phyloP scores from a whole-genome alignment of 768 basidiomycete species.

The Pisolithus tinctorius region DNA sequence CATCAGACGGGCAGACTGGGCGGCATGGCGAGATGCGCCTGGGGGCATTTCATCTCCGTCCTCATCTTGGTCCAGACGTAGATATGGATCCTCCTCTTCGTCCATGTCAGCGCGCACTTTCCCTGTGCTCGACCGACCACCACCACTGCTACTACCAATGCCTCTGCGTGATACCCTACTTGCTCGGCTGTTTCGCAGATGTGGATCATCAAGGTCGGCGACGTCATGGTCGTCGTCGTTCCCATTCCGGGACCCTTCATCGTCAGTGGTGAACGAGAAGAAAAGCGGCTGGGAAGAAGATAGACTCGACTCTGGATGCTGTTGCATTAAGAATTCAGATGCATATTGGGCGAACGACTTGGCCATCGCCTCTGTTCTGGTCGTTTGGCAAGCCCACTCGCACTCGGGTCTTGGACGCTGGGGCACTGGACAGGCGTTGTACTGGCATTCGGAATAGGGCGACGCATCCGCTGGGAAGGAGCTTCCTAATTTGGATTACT shows the following conservation, averaged over 20 bases:
- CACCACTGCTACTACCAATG: constrained; percentile 19
- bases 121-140: constrained; percentile 31
- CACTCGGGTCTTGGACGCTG: too few species aligned
- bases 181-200: constrained; percentile 38
- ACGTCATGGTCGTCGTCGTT: constrained; percentile 44
- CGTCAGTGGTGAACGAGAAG: constrained; percentile 83
- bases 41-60: constrained; percentile 56
- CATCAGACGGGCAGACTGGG: constrained; percentile 33
- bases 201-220: constrained; percentile 75
- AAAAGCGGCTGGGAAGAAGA: constrained; percentile 74
- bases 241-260: constrained; percentile 52
- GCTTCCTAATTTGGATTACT: too few species aligned
- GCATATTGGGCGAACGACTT: constrained; percentile 79
- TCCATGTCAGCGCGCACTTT: too few species aligned
- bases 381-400: too few species aligned
- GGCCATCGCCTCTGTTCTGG: constrained; percentile 31
- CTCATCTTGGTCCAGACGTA: constrained; percentile 67
- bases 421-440: too few species aligned
- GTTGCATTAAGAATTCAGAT: constrained; percentile 69
- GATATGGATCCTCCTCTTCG: constrained; percentile 65
- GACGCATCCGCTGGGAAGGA: too few species aligned
- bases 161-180: constrained; percentile 29
- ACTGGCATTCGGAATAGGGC: too few species aligned
- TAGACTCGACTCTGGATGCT: constrained; percentile 43
- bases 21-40: constrained; percentile 30